A percentile compares a stretch with the other conserved stretches of the same genome.
Evolutionary conservation across 768 basidiomycete genomes (phyloP).

Genomic region (Bullera alba): DNA sequence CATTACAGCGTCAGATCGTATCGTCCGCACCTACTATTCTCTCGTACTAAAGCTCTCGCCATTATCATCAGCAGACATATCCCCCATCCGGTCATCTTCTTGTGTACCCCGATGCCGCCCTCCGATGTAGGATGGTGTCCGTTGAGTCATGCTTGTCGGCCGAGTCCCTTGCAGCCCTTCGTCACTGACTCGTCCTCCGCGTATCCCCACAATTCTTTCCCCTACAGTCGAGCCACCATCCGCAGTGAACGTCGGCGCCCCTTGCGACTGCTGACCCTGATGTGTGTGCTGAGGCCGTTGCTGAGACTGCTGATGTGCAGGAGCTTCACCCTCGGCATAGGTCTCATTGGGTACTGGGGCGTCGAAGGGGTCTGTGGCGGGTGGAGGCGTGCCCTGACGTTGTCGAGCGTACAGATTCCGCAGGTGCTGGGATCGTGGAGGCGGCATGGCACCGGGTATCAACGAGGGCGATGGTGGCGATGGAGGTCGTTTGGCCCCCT

Average conservation of each 20-base stretch:
- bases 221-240: no score
- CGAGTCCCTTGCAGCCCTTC: no score
- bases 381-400: slow-evolving; percentile 16
- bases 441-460: slow-evolving; percentile 13
- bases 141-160: no score
- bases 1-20: no score
- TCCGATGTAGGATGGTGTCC: no score
- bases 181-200: not conserved
- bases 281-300: no score
- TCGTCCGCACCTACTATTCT: not conserved
- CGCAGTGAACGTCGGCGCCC: no score
- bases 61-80: no score
- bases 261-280: no score
- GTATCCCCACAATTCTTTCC: not conserved
- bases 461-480: slow-evolving; percentile 38
- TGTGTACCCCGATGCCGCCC: no score
- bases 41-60: not conserved
- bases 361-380: slow-evolving; percentile 31
- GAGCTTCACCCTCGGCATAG: slow-evolving; percentile 17
- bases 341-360: slow-evolving; percentile 41
- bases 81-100: no score
- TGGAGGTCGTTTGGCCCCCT: slow-evolving; percentile 41
- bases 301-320: not conserved
- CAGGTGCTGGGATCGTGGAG: slow-evolving; percentile 25
- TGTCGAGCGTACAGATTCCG: slow-evolving; percentile 22